phyloP scores from a whole-genome alignment of 1,284 basidiomycete species.

The Ceratobasidium sp. region DNA sequence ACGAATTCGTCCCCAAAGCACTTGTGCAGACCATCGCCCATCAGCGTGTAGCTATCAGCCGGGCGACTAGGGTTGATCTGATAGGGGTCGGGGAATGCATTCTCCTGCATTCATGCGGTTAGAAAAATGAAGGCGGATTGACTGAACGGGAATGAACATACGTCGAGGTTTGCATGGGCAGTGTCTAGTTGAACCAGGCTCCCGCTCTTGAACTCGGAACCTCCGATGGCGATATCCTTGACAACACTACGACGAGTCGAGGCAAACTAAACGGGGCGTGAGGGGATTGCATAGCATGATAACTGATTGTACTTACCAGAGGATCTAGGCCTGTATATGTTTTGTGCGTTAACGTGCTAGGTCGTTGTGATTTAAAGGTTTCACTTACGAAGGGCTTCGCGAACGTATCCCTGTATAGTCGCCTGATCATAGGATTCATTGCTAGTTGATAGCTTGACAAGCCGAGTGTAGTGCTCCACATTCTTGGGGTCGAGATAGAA shows the following conservation, averaged over 20 bases:
- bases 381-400: constrained; percentile 70
- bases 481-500: constrained; percentile 62
- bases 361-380: background rate
- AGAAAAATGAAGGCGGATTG: constrained; percentile 45
- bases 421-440: constrained; percentile 33
- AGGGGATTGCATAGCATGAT: background rate
- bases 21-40: constrained; percentile 62
- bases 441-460: constrained; percentile 56
- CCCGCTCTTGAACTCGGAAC: background rate
- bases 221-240: constrained; percentile 53
- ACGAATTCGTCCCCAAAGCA: constrained; percentile 60
- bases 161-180: constrained; percentile 11
- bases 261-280: background rate
- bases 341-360: too few relatives aligned
- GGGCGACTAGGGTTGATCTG: constrained; percentile 58
- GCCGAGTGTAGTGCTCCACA: constrained; percentile 52
- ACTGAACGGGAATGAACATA: background rate
- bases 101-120: constrained; percentile 50
- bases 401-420: constrained; percentile 61
- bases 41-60: constrained; percentile 59
- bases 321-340: constrained; percentile 61
- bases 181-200: constrained; percentile 9
- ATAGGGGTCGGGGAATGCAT: constrained; percentile 60
- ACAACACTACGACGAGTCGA: constrained; percentile 48
- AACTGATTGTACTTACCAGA: constrained; percentile 52